Evolutionary conservation across 148 eudicot species (phyloP).

Genomic region (Arctostaphylos glauca): DNA sequence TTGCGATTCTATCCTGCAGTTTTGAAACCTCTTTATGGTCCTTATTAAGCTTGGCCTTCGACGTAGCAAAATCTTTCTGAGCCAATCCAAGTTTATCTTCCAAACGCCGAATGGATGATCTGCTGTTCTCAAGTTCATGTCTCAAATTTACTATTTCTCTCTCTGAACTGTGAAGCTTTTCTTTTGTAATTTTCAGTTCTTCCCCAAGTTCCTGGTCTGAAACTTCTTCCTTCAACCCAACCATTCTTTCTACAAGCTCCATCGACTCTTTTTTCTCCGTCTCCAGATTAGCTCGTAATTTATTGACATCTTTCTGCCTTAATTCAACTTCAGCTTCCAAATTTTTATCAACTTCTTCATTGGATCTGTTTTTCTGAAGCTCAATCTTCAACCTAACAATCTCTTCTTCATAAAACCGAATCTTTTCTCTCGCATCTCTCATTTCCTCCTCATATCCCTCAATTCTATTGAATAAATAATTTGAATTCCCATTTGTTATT

Average conservation of each 20-base stretch:
- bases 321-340: constrained; percentile 21
- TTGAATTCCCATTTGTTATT: constrained; percentile 33
- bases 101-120: constrained; percentile 34
- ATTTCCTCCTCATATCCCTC: constrained; percentile 55
- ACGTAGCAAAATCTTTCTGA: constrained; percentile 52
- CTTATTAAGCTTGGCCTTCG: constrained; percentile 60
- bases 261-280: constrained; percentile 20
- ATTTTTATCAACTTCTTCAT: constrained; percentile 13
- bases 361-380: constrained; percentile 40
- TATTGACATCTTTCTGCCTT: constrained; percentile 17
- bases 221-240: constrained; percentile 32
- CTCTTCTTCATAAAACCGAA: constrained; percentile 51
- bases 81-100: constrained; percentile 58
- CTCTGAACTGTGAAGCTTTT: constrained; percentile 52
- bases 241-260: constrained; percentile 27
- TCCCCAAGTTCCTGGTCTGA: constrained; percentile 36
- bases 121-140: constrained; percentile 51
- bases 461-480: constrained; percentile 32
- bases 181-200: constrained; percentile 46
- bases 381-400: constrained; percentile 49
- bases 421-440: constrained; percentile 44
- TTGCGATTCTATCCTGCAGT: constrained; percentile 61
- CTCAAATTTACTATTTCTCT: constrained; percentile 47
- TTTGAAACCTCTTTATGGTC: constrained; percentile 63
- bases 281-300: constrained; percentile 13